Evolutionary conservation across 2,329 filamentous ascomycete genomes (phyloP), one percentile per base, ranked within the genome.

Genomic region (Neophaeococcomyces aloes): DNA sequence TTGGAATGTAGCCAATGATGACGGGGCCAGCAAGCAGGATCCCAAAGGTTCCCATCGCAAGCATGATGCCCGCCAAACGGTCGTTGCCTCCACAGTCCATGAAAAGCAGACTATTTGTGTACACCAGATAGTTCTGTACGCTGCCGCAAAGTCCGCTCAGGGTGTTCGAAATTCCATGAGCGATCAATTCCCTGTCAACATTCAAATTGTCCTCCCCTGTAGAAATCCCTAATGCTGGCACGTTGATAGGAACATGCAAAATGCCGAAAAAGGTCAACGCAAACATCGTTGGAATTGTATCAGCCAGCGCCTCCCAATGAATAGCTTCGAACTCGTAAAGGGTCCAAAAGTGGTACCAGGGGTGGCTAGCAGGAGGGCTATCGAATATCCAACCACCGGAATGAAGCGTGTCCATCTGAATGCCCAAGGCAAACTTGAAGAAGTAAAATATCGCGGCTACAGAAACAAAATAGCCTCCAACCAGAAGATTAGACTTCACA

Each of bases 331-430:
- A 86, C 57, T 91, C 81, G 64, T 94, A 98, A 37, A 96, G 75
- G 0, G 86, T 93, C 65, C 94, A 98, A 57, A 98, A 98, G 60
- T 91, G 87, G 76, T 91, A 98, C 78, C 93, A 98, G 0, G 91
- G 87, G 55, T 94, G 86, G 10, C 78, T 83, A 7, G 81, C 81
- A 35, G 83, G 81, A 1, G 91, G 89, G 0, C 83, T 83, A 55
- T 86, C 76, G 56, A 98, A 98, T 8, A 96, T 83, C 91, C 91
- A 98, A 14, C 91, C 91, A 38, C 72, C 68, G 7, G 75, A 63
- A 42, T 87, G 80, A 34, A 96, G 66, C 10, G 70, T 69, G 29
- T 76, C 71, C 47, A 86, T 71, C 31, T 83, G 70, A 39, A 94
- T 67, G 14, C 72, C 70, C 36, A 86, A 76, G 40, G 59, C 57